Base-by-base conservation (phyloP, 768 basidiomycete genomes). In the Hygrocybe punicea region DNA sequence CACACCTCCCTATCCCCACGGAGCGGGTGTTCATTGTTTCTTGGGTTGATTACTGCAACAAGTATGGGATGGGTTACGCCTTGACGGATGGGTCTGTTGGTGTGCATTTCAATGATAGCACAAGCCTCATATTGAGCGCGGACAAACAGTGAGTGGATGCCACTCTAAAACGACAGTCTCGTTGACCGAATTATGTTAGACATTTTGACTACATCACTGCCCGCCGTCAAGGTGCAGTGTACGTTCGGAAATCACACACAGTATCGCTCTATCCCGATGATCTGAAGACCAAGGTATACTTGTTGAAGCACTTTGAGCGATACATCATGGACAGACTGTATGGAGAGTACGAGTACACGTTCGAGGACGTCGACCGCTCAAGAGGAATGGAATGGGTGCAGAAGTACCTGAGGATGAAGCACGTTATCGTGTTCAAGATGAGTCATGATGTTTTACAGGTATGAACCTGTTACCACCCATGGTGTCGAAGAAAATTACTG, bases 21-120 rank as follows among this genome's bases (percentile, higher is more conserved):
- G 89, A 92, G 57, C 81, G 81, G 52, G 88, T 96, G 45, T 98
- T 98, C 73, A 93, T 99, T 60, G 91, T 90, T 2, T 91, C 91
- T n/a, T 98, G 97, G 97, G 89, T 98, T 40, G 97, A 98, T 71
- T 98, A 98, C 68, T 96, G 93, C 69, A 92, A 94, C 73, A 98
- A 98, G 78, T 99, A 98, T 72, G 97, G 96, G n/a, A 98, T 98
- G 91, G 97, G 96, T 1, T 98, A 97, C 70, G 93, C 93, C 3
- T 77, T 98, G 66, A 96, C 93, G 17, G 94, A 99, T 66, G 94
- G 96, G 3, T 89, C 90, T 19, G 87, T 98, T 46, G 93, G 93
- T 4, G 92, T 98, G 19, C 87, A 98, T 72, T 99, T 97, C 76
- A 98, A 98, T 65, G 97, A 99, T 69, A 93, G 89, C 67, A 92